phyloP scores from a whole-genome alignment of 352 stramenopile genomes.

The Phytophthora kernoviae region DNA sequence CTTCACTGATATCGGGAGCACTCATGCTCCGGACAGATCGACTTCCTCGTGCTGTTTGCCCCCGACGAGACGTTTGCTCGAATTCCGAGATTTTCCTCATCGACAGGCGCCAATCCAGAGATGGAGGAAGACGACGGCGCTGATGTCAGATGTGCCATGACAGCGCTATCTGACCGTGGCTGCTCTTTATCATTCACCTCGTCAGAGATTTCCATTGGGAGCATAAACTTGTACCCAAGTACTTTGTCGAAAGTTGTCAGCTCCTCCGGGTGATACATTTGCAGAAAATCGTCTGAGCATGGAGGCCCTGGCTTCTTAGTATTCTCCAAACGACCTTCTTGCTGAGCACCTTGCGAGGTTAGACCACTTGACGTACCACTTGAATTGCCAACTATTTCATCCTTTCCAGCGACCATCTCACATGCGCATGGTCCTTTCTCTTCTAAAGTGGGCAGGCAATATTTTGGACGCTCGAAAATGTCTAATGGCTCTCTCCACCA shows the following conservation, averaged over 20 bases:
- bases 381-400: constrained; percentile 10
- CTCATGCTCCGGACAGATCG: constrained; percentile 73
- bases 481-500: constrained; percentile 90
- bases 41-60: constrained; percentile 31
- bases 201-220: constrained; percentile 76
- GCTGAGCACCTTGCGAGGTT: neutral
- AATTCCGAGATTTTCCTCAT: constrained; percentile 60
- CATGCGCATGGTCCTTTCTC: constrained; percentile 28
- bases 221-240: constrained; percentile 89
- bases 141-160: constrained; percentile 52
- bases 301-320: constrained; percentile 25
- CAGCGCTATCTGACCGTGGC: constrained; percentile 41
- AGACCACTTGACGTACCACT: constrained; percentile 6
- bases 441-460: constrained; percentile 27
- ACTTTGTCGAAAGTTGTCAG: constrained; percentile 88
- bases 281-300: constrained; percentile 76
- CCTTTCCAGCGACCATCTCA: constrained; percentile 30
- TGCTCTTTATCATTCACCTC: constrained; percentile 63
- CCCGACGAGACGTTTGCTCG: constrained; percentile 27
- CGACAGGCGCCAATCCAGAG: constrained; percentile 36
- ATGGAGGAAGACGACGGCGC: constrained; percentile 53
- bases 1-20: constrained; percentile 71
- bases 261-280: constrained; percentile 87
- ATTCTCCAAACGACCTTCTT: constrained; percentile 12
- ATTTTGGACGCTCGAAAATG: constrained; percentile 64